Evolutionary conservation across 2,329 filamentous ascomycete species (phyloP).

Genomic region (Fusarium guadeloupense): DNA sequence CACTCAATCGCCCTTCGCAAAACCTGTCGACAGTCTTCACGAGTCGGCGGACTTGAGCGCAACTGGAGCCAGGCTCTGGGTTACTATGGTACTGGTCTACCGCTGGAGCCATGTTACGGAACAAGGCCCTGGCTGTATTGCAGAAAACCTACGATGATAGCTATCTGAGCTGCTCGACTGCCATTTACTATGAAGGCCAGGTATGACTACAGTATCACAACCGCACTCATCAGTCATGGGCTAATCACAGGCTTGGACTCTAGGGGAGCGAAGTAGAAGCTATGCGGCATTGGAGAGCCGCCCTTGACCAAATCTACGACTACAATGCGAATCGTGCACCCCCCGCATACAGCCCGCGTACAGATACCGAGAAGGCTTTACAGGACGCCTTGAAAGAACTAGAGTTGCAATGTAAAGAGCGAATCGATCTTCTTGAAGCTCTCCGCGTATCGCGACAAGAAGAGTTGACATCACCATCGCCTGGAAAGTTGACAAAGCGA

Average conservation of each 20-base stretch:
- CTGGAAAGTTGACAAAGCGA: conserved; percentile 36
- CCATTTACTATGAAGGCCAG: conserved; percentile 94
- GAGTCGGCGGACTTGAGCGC: conserved; percentile 32
- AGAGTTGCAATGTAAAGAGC: conserved; percentile 91
- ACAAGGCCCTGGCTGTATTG: conserved; percentile 72
- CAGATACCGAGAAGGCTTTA: conserved; percentile 84
- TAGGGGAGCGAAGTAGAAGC: conserved; percentile 93
- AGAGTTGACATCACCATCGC: conserved; percentile 26
- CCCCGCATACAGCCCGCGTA: conserved; percentile 73
- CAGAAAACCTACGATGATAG: conserved; percentile 99
- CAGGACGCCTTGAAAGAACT: conserved; percentile 83
- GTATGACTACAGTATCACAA: conserved; percentile 57
- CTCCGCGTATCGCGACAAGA: conserved; percentile 71
- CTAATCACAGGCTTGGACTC: conserved; percentile 13
- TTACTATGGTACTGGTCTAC: conserved; percentile 42
- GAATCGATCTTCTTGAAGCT: conserved; percentile 87
- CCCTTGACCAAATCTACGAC: conserved; percentile 88
- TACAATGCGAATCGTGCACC: conserved; percentile 81
- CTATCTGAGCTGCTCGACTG: conserved; percentile 93
- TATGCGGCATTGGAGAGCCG: conserved; percentile 86
- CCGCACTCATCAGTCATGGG: background rate
- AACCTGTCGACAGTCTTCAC: conserved; percentile 6
- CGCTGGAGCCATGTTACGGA: conserved; percentile 60
- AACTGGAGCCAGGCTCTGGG: conserved; percentile 32
- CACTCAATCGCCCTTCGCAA: background rate